Base-by-base conservation (phyloP, 2,329 filamentous ascomycete species). In the Paradendryphiella salina region DNA sequence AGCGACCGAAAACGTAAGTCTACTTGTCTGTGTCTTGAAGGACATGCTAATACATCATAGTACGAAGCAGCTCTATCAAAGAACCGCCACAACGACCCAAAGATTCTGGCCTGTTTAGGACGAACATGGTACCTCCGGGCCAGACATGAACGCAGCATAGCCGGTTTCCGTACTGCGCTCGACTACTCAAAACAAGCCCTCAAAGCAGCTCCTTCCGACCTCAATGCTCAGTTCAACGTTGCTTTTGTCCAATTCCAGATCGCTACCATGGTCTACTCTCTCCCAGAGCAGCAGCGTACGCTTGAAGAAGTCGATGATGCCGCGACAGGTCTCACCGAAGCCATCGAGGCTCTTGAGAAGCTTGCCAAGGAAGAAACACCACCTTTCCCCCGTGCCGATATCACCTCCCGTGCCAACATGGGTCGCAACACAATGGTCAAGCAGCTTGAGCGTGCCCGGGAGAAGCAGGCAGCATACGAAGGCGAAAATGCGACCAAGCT, bases 321-420 rank as follows among this genome's bases (percentile, higher is more conserved):
- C 1, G 84, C 86, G 0, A 80, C 84, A 14, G 94, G 91, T 3
- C 82, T 99, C 1, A 91, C 96, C 57, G 83, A 88, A 57, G 93
- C 94, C 11, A 96, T 97, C 60, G 85, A 87, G 43, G 77, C 81
- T 8, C 84, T 88, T 53, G 78, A 77, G 29, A 78, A 77, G 15
- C 81, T 88, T 44, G 83, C 85, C 1, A 80, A 81, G 58, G 77
- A 77, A 29, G 84, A 85, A 48, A 81, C 81, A 54, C 84, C 94
- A 3, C 95, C 94, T 0, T 99, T 96, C 73, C 94, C 93, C 5
- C 87, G 90, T 63, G 82, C 88, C 53, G 90, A 96, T 62, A 84
- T 99, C 29, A 93, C 97, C 72, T 90, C 95, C 75, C 90, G 95
- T 68, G 93, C 94, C 35, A 96, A 90, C 79, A 99, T 99, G 94